Base-by-base conservation (phyloP, 148 eudicot species). In the Vaccinium darrowii region DNA sequence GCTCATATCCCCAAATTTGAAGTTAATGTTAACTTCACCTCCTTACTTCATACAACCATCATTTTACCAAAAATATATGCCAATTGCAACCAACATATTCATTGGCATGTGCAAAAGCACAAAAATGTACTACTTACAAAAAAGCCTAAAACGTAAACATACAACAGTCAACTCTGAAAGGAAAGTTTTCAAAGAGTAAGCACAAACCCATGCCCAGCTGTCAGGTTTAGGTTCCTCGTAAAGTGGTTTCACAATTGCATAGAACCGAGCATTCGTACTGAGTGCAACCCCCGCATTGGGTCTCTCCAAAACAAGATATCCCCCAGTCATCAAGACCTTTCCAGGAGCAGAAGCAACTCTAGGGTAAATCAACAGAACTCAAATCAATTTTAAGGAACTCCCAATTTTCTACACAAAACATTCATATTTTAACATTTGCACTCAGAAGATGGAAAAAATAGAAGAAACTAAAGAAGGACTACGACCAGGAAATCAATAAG, bases 211-310 rank as follows among this genome's bases (percentile, higher is more conserved):
- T 63, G 93, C 93, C 98, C 98, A 95, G 84, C 91, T 88, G 14
- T 88, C 91, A 5, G 96, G 91, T 84, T 84, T 90, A 14, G 90
- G 30, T 81, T 93, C 98, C 69, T 92, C 91, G 62, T 89, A 85
- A 82, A 97, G 75, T 1, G 98, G 99, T 79, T 93, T 97, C 78
- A 97, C 93, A 80, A 94, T 91, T 5, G 98, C 98, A 81, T 93
- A 93, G 83, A 97, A 97, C 47, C 98, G 93, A 62, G 98, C 95
- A 93, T 92, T 97, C 69, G 99, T 95, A 80, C 98, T 95, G 78
- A 97, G 91, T 63, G 94, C 99, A 88, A 95, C 88, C 60, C 99
- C 99, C 7, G 94, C 97, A 91, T 97, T 95, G 25, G 98, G 98
- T 88, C 98, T 94, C 93, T 97, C 98, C 88, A 97, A 76, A 83